Base-by-base conservation (phyloP, 2,329 filamentous ascomycete species). In the Colletotrichum caudatum region DNA sequence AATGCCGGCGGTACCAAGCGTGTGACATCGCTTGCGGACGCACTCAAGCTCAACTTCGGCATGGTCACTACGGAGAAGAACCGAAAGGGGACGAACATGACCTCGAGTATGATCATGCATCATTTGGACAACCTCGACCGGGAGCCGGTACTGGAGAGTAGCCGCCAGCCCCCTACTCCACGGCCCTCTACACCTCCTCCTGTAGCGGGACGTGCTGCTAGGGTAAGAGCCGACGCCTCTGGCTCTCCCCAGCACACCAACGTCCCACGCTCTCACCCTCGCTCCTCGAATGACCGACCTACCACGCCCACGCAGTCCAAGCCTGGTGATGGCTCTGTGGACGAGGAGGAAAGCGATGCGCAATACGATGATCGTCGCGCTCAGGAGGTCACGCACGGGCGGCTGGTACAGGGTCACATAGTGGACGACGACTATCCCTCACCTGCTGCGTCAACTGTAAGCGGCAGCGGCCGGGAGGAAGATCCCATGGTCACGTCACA, bases 1-100 rank as follows among this genome's bases (percentile, higher is more conserved):
- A 99, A 99, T 79, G 93, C 96, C 1, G 96, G 96, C 67, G 96
- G 96, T 70, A 98, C 96, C 60, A 99, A 99, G 85, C 90, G 96
- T 75, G 96, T 98, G 50, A 99, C 96, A 18, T 98, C 95, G 37
- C 86, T 99, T 66, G 96, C 96, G 73, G 96, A 99, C 83, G 94
- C 94, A 2, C 84, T 99, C 76, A 98, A 98, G 86, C 89, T 99
- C 76, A 98, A 97, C 85, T 99, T 99, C 76, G 96, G 96, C 75
- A 94, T 99, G 79, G 94, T 99, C 66, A 97, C 94, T 3, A 97
- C 94, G 8, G 94, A 97, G 76, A 88, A 90, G 76, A 91, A 90
- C 78, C 86, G 92, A 64, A 63, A 63, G 48, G 85, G 87, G 48
- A 80, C 82, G 75, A 91, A 88, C 78, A 92, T 95, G 90, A 89